These are phyloP conservation scores for Leptosphaerulina australis DNA, from an alignment of 2,329 filamentous ascomycete genomes.

Conservation along the genomic window DNA sequence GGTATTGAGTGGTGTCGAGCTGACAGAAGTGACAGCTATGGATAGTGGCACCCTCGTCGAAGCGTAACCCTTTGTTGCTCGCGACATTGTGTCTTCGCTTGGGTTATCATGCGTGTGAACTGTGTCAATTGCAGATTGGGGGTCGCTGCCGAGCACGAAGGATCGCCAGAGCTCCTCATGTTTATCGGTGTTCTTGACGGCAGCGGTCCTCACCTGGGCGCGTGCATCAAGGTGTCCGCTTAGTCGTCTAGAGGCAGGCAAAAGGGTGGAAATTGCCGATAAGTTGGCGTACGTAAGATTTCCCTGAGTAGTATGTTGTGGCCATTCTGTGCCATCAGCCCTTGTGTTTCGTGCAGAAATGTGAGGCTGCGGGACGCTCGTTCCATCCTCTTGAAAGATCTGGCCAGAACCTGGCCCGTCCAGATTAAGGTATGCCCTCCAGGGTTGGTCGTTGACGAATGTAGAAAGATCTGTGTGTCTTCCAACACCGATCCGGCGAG, in stretches of 20 bases:
- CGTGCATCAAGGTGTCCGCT: constrained; percentile 10
- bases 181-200: constrained; percentile 14
- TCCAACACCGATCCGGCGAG: not conserved
- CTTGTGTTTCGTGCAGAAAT: constrained; percentile 14
- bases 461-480: not conserved
- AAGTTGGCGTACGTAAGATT: constrained; percentile 25
- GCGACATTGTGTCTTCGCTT: constrained; percentile 11
- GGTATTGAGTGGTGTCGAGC: constrained; percentile 16
- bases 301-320: constrained; percentile 36
- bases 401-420: constrained; percentile 29
- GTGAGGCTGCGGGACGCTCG: constrained; percentile 25
- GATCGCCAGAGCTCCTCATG: constrained; percentile 42
- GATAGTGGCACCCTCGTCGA: constrained; percentile 25
- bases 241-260: constrained; percentile 29
- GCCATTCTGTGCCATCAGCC: constrained; percentile 26
- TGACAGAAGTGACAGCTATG: constrained; percentile 26
- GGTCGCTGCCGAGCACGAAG: constrained; percentile 39
- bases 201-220: not conserved
- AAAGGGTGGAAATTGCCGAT: constrained; percentile 31
- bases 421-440: constrained; percentile 35
- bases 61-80: constrained; percentile 18
- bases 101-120: constrained; percentile 2
- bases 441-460: constrained; percentile 38
- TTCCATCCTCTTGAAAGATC: constrained; percentile 19
- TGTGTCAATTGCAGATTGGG: constrained; percentile 8